phyloP scores from a whole-genome alignment of 2,329 filamentous ascomycete species.

The Ophioceras dolichostomum region DNA sequence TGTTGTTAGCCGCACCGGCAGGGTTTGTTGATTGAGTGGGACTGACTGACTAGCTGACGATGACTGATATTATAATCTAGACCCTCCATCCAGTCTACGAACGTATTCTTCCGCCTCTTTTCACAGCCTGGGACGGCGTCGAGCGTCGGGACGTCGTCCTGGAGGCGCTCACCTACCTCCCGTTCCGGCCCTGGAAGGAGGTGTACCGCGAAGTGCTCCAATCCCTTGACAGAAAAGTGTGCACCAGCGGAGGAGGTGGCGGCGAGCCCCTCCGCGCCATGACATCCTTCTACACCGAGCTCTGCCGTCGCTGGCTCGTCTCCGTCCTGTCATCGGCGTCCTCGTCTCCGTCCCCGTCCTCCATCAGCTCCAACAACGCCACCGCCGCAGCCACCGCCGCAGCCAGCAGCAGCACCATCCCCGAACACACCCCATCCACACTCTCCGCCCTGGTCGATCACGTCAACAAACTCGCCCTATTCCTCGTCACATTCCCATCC shows the following conservation, averaged over 20 bases:
- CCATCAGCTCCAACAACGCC: no score
- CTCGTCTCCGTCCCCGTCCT: no score
- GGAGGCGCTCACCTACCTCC: conserved; percentile 41
- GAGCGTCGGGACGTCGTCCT: conserved; percentile 41
- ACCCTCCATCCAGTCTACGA: not conserved
- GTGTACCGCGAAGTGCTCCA: conserved; percentile 34
- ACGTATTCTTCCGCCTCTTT: not conserved
- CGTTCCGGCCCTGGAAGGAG: conserved; percentile 43
- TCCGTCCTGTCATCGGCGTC: conserved; percentile 29
- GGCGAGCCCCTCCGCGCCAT: no score
- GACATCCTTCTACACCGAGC: conserved; percentile 54
- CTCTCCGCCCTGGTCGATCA: conserved; percentile 32
- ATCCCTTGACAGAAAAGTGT: conserved; percentile 36
- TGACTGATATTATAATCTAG: not conserved
- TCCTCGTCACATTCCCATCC: no score
- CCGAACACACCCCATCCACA: conserved; percentile 21
- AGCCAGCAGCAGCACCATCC: no score
- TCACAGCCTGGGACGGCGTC: conserved; percentile 44
- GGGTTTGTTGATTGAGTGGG: no score
- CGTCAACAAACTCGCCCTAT: conserved; percentile 43
- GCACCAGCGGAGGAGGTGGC: no score
- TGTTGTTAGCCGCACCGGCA: no score
- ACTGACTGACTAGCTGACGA: no score
- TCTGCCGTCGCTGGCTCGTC: conserved; percentile 50
- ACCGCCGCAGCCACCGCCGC: not conserved